Evolutionary conservation across 2,329 filamentous ascomycete genomes (phyloP).

Genomic region (Orbilia ellipsospora): DNA sequence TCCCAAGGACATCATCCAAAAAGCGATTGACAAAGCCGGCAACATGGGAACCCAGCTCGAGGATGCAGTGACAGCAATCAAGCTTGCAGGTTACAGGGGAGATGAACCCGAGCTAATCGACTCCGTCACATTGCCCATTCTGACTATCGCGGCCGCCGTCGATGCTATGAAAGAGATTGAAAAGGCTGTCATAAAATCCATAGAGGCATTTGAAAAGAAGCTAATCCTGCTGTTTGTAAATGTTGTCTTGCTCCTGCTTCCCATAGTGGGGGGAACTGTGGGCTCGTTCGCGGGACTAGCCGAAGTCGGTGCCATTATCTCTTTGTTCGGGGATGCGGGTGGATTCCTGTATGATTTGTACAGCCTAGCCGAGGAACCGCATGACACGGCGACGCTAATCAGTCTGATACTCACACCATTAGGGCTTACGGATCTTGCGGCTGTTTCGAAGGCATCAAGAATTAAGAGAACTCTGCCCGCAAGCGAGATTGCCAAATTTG

Average conservation of each 20-base stretch:
- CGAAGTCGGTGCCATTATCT: neutral
- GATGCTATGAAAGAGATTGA: neutral
- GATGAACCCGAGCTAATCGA: neutral
- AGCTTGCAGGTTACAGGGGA: neutral
- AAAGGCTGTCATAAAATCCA: neutral
- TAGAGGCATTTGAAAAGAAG: neutral
- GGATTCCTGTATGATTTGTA: neutral
- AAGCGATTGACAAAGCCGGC: neutral
- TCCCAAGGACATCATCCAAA: neutral
- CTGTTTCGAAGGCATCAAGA: neutral
- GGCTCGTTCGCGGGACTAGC: neutral
- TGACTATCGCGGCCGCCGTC: neutral
- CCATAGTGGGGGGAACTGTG: neutral
- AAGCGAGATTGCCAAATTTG: no score
- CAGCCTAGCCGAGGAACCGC: neutral
- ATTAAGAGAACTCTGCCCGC: no score
- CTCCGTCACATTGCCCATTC: neutral
- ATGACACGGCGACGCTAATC: constrained; percentile 1
- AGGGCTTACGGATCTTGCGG: constrained; percentile 2
- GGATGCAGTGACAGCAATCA: neutral
- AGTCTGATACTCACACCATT: constrained; percentile 7
- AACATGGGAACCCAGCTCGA: constrained; percentile 12
- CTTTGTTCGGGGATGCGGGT: neutral
- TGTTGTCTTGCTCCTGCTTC: neutral
- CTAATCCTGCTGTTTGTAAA: constrained; percentile 1